Percentiles rank a stretch among this genome's conserved stretches.
These are phyloP conservation scores for Saccharomyces eubayanus DNA, from an alignment of 805 yeast genomes.

Conservation along the genomic window DNA sequence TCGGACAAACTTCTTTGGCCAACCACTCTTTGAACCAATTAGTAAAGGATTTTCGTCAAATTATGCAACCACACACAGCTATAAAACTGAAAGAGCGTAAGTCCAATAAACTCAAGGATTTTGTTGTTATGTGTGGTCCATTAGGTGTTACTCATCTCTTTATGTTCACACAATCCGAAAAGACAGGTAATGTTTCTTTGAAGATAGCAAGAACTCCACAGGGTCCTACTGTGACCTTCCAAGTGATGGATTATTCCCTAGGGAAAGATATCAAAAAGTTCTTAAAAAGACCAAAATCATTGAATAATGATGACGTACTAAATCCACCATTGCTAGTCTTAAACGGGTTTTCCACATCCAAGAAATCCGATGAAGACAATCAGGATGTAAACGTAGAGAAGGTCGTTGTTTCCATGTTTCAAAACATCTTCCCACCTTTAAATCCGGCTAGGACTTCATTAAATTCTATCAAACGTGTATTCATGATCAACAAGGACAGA, in stretches of 20 bases:
- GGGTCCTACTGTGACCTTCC: slow-evolving; percentile 89
- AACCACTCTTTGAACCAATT: slow-evolving; percentile 79
- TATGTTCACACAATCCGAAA: slow-evolving; percentile 74
- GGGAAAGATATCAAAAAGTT: slow-evolving; percentile 68
- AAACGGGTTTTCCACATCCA: slow-evolving; percentile 62
- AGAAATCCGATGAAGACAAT: slow-evolving; percentile 5
- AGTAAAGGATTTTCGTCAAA: slow-evolving; percentile 76
- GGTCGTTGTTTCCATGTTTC: slow-evolving; percentile 79
- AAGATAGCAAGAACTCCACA: slow-evolving; percentile 82
- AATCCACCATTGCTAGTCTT: slow-evolving; percentile 86
- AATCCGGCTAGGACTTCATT: slow-evolving; percentile 77
- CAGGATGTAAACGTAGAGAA: slow-evolving; percentile 56
- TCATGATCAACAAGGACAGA: slow-evolving; percentile 67
- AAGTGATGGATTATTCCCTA: slow-evolving; percentile 66
- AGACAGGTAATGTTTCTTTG: slow-evolving; percentile 70
- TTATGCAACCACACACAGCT: slow-evolving; percentile 97
- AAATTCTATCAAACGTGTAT: slow-evolving; percentile 68
- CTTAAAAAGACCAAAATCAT: slow-evolving; percentile 70
- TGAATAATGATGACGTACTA: slow-evolving; percentile 57
- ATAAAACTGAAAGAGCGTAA: slow-evolving; percentile 79
- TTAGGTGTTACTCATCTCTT: slow-evolving; percentile 84
- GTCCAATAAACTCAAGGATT: slow-evolving; percentile 80
- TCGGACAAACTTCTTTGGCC: slow-evolving; percentile 47
- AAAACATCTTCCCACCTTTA: slow-evolving; percentile 91
- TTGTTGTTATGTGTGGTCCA: slow-evolving; percentile 98